A percentile compares a stretch with the other conserved stretches of the same genome.
These are phyloP conservation scores for Tylopilus rubrobrunneus DNA, from an alignment of 768 basidiomycete genomes.

Conservation along the genomic window DNA sequence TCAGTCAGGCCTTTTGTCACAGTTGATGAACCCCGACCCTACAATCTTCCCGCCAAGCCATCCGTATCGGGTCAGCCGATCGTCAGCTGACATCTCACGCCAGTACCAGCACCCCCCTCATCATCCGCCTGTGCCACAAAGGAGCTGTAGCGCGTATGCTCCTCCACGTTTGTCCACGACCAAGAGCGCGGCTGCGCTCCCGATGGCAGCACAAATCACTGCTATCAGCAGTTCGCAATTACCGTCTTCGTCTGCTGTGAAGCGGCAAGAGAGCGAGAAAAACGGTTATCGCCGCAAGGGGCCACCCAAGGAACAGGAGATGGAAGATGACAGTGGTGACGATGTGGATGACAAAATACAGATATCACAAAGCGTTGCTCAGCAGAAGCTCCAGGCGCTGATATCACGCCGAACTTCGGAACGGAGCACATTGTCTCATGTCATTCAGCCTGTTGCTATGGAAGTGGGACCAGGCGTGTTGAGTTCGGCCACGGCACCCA, in stretches of 20 bases:
- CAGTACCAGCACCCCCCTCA: slow-evolving; percentile 22
- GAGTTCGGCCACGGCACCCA: slow-evolving; percentile 44
- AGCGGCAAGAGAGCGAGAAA: slow-evolving; percentile 26
- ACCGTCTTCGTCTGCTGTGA: slow-evolving; percentile 18
- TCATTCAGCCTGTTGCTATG: slow-evolving; percentile 15
- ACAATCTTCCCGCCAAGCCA: slow-evolving; percentile 54
- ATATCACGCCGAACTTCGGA: slow-evolving; percentile 44
- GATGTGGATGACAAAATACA: slow-evolving; percentile 49
- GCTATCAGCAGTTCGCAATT: slow-evolving; percentile 32
- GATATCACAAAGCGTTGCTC: slow-evolving; percentile 64
- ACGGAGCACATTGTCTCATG: slow-evolving; percentile 17
- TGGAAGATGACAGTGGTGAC: slow-evolving; percentile 62
- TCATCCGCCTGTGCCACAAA: slow-evolving; percentile 23
- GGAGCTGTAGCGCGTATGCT: slow-evolving; percentile 29
- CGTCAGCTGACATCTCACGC: slow-evolving; percentile 42
- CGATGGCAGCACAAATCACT: slow-evolving; percentile 50
- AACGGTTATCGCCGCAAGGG: slow-evolving; percentile 61
- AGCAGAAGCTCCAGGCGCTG: slow-evolving; percentile 59
- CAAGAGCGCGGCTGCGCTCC: slow-evolving; percentile 58
- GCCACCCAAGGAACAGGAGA: slow-evolving; percentile 57
- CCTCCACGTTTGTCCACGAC: slow-evolving; percentile 40
- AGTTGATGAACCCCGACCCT: slow-evolving; percentile 71
- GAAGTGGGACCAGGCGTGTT: slow-evolving; percentile 18
- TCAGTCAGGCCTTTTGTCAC: slow-evolving; percentile 57
- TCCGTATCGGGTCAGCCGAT: slow-evolving; percentile 52